Base-by-base conservation (phyloP, 352 stramenopile species). In the Globisporangium radiosum region DNA sequence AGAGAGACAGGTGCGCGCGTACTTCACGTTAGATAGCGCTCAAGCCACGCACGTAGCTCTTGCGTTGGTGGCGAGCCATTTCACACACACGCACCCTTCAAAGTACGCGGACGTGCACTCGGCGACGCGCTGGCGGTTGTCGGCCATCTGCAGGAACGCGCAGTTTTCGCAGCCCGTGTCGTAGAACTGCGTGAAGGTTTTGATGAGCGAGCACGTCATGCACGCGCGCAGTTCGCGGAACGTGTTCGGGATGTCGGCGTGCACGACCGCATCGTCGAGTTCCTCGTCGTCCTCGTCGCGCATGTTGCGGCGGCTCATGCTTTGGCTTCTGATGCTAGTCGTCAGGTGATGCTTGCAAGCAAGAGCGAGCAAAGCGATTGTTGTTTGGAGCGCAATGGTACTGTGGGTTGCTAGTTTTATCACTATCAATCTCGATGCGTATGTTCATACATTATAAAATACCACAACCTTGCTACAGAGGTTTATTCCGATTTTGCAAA, bases 131-230 rank as follows among this genome's bases (percentile, higher is more conserved):
- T 89, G 76, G 55, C 84, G 83, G 75, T 95, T 95, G 79, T 95
- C 85, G 54, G 85, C 83, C 85, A 95, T 95, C 61, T 95, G 84
- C 45, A 95, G 71, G 61, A 95, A 92, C 52, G 78, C 71, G 66
- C 85, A 95, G 73, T 95, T 95, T 66, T 95, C 85, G 68, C 85
- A 95, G 61, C 85, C 85, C 59, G 79, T 91, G 70, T 95, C 85
- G 72, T 95, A 95, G 69, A 95, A 95, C 71, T 95, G 85, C 66
- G 83, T 92, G 69, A 93, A 95, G 10, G 83, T 92, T 74, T 95
- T 95, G 64, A 95, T 72, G 50, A 95, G 77, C 49, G 85, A 95
- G 71, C 85, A 95, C 54, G 82, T 92, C 83, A 95, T 92, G 63
- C 85, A 95, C 52, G 85, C 85, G 53, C 85, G 83, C 52, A 95